A percentile compares a stretch with the other conserved stretches of the same genome.
These are phyloP conservation scores for Trametes elegans DNA, from an alignment of 768 basidiomycete genomes.

Conservation along the genomic window DNA sequence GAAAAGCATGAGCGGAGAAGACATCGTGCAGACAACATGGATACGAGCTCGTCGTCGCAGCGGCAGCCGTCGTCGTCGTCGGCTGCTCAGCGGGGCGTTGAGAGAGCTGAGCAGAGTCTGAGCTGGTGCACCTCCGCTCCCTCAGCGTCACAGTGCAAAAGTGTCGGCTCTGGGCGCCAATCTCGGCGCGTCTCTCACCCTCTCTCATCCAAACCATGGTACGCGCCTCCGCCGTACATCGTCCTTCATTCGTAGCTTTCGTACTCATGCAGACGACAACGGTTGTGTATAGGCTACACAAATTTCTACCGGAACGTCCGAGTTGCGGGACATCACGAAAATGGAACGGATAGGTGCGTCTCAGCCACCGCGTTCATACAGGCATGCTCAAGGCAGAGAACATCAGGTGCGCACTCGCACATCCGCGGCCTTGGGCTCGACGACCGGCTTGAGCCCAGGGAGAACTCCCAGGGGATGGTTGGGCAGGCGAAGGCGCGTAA, in stretches of 20 bases:
- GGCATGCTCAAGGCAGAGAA: neutral
- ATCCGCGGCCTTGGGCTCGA: conserved; percentile 95
- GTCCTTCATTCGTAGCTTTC: neutral
- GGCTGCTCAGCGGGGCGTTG: conserved; percentile 12
- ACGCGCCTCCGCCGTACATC: conserved; percentile 2
- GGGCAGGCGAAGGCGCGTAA: conserved; percentile 96
- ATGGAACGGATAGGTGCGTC: conserved; percentile 84
- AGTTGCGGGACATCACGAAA: conserved; percentile 84
- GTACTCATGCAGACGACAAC: neutral
- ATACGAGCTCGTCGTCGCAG: conserved; percentile 14
- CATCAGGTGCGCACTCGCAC: conserved; percentile 84
- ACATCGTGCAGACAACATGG: conserved; percentile 47
- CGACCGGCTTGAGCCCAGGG: conserved; percentile 85
- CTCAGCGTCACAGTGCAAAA: conserved; percentile 14
- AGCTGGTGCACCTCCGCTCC: no score
- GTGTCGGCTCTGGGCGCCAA: conserved; percentile 33
- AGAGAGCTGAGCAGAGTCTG: conserved; percentile 4
- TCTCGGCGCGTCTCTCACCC: conserved; percentile 31
- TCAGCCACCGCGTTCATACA: neutral
- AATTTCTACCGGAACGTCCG: conserved; percentile 74
- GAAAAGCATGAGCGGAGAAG: conserved; percentile 39
- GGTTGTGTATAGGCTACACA: conserved; percentile 50
- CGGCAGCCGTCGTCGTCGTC: conserved; percentile 16
- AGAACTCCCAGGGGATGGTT: conserved; percentile 92
- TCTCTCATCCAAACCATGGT: conserved; percentile 28